phyloP scores from a whole-genome alignment of 257 asterid species.

The Forsythia suspensa region DNA sequence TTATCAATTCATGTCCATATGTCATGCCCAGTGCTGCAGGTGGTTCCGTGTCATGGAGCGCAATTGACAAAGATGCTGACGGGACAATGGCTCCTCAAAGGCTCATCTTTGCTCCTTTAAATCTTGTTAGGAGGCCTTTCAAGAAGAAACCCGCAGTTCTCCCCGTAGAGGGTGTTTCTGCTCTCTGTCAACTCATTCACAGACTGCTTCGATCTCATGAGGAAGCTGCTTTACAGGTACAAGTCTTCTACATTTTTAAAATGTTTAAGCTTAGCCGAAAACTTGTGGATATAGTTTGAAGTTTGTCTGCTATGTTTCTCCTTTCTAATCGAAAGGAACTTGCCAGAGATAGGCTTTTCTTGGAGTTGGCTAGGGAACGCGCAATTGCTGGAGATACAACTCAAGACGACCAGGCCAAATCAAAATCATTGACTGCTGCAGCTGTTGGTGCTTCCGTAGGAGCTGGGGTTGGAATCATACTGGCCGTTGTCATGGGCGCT shows the following conservation, averaged over 20 bases:
- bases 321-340: constrained; percentile 53
- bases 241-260: not conserved
- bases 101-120: constrained; percentile 57
- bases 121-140: constrained; percentile 71
- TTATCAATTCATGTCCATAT: constrained; percentile 88
- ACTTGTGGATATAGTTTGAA: not conserved
- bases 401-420: constrained; percentile 57
- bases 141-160: constrained; percentile 72
- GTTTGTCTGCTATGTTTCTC: not conserved
- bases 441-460: constrained; percentile 96
- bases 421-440: constrained; percentile 62
- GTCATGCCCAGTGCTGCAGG: constrained; percentile 70
- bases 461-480: constrained; percentile 85
- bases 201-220: constrained; percentile 64
- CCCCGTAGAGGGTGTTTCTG: constrained; percentile 79
- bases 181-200: constrained; percentile 71
- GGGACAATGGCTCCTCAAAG: constrained; percentile 35
- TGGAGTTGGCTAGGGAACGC: constrained; percentile 70
- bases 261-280: not conserved
- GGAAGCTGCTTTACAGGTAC: constrained; percentile 87
- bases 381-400: constrained; percentile 54
- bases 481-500: constrained; percentile 97
- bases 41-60: constrained; percentile 63
- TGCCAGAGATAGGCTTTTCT: constrained; percentile 73
- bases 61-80: constrained; percentile 39